phyloP scores from a whole-genome alignment of 768 basidiomycete genomes.

The Serendipita sp. region DNA sequence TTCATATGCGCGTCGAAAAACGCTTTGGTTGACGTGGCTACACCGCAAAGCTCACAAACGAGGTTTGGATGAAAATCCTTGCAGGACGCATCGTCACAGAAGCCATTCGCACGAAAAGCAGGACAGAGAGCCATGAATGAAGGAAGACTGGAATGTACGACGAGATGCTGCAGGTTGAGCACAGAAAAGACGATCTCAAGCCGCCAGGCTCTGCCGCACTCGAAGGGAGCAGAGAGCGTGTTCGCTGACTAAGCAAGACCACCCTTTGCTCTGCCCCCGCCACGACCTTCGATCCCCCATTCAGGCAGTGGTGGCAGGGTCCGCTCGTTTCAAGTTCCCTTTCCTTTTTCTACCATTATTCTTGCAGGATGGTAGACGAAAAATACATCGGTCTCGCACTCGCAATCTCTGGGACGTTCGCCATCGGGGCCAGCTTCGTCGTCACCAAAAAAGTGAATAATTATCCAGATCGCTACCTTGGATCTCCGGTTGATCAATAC shows the following conservation, averaged over 20 bases:
- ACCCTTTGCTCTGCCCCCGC: background rate
- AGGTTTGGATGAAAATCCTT: slow-evolving; percentile 2
- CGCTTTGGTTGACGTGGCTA: background rate
- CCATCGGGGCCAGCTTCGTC: slow-evolving; percentile 93
- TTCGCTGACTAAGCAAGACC: background rate
- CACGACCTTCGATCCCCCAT: background rate
- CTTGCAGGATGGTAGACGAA: slow-evolving; percentile 58
- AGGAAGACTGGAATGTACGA: background rate
- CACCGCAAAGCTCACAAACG: slow-evolving; percentile 2
- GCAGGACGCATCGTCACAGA: background rate
- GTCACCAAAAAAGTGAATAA: slow-evolving; percentile 86
- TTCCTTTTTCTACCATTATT: background rate
- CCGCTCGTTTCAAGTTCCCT: background rate
- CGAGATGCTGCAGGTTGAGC: background rate
- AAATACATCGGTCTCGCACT: slow-evolving; percentile 89
- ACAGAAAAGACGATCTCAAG: background rate
- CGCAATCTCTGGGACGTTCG: slow-evolving; percentile 66
- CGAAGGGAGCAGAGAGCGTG: background rate
- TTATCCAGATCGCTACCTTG: slow-evolving; percentile 1
- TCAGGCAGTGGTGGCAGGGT: background rate
- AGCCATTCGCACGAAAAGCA: background rate
- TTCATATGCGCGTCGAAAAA: background rate
- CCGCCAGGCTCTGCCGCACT: background rate
- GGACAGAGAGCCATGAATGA: background rate
- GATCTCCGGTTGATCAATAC: background rate